Percentiles rank a stretch among this genome's conserved stretches.
phyloP scores from a whole-genome alignment of 331 rosid genomes.

The Malus hybrid region DNA sequence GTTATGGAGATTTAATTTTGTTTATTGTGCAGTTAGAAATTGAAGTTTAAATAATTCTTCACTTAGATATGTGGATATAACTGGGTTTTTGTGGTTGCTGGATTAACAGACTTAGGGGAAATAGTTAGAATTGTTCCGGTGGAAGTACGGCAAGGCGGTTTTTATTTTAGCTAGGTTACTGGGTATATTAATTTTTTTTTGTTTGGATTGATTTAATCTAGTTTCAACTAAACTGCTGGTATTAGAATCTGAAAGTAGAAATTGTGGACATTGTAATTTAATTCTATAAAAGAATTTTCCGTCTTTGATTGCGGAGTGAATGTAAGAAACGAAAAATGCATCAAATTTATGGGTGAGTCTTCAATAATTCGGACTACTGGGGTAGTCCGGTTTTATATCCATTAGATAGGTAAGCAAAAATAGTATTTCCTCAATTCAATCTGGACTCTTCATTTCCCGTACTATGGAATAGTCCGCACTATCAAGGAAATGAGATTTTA shows the following conservation, averaged over 20 bases:
- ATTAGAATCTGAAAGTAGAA: neutral
- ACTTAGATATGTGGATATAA: neutral
- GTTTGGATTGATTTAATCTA: neutral
- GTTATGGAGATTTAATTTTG: neutral
- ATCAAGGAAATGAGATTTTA: no score
- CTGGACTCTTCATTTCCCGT: no score
- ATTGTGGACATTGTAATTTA: neutral
- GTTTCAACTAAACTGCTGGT: neutral
- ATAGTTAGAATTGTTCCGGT: neutral
- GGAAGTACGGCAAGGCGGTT: neutral
- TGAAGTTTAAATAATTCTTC: neutral
- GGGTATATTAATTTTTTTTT: neutral
- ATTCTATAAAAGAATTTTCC: neutral
- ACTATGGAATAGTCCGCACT: no score
- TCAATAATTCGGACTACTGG: neutral
- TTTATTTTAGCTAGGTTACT: neutral
- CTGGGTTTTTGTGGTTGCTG: neutral
- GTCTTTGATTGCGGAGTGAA: neutral
- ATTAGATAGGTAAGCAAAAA: no score
- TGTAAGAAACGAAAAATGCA: neutral
- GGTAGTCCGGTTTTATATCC: no score
- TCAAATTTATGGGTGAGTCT: neutral
- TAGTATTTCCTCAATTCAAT: no score
- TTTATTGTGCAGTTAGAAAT: neutral
- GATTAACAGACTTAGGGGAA: neutral